Evolutionary conservation across 495 filamentous ascomycete species (phyloP).

Genomic region (Penicillium ucsense): DNA sequence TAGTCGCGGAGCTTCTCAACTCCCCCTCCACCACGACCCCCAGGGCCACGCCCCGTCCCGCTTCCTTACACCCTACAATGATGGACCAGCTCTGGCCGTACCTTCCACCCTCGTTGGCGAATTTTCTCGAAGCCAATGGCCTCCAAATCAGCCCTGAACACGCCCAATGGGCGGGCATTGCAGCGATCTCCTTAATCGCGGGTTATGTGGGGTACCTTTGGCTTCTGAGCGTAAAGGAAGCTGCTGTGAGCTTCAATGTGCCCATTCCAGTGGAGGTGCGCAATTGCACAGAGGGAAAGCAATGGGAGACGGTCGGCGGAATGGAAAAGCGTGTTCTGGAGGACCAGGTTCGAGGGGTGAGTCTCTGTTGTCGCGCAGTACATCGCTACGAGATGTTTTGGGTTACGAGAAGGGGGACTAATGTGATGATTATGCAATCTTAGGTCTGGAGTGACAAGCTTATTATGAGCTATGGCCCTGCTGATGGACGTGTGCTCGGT

Average conservation of each 20-base stretch:
- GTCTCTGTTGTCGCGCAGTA: constrained; percentile 6
- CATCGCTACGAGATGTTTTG: background rate
- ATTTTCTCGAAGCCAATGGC: constrained; percentile 12
- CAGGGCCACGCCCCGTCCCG: constrained; percentile 7
- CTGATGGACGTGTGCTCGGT: constrained; percentile 76
- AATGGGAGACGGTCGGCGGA: constrained; percentile 46
- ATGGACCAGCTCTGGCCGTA: constrained; percentile 23
- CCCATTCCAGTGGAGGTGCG: constrained; percentile 47
- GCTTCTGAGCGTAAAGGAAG: constrained; percentile 29
- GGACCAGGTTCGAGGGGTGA: constrained; percentile 33
- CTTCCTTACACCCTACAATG: constrained; percentile 6
- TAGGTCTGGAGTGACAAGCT: constrained; percentile 35
- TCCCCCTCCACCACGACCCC: background rate
- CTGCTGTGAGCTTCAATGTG: constrained; percentile 47
- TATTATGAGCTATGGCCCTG: constrained; percentile 70
- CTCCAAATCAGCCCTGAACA: constrained; percentile 10
- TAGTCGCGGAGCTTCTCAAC: constrained; percentile 1
- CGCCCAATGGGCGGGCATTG: constrained; percentile 16
- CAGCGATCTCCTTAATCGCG: constrained; percentile 25
- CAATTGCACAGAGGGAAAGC: constrained; percentile 44
- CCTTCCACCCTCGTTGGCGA: constrained; percentile 17
- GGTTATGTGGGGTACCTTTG: constrained; percentile 30
- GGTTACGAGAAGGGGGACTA: background rate
- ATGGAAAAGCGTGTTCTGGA: constrained; percentile 36
- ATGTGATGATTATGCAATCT: background rate